Evolutionary conservation across 2,329 filamentous ascomycete genomes (phyloP).

Genomic region (Boeremia lycopersici): DNA sequence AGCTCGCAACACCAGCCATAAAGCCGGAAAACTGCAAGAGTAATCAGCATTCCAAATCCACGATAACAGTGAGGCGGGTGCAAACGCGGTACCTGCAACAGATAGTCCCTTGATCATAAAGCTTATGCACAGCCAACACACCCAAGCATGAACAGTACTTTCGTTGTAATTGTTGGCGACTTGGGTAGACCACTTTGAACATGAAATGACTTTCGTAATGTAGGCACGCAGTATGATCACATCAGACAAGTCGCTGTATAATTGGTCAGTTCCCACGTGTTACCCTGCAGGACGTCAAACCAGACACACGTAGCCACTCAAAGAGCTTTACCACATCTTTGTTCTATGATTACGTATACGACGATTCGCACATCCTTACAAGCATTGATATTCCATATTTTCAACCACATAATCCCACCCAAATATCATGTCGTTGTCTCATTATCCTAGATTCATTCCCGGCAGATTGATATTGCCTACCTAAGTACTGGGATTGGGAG

Average conservation of each 20-base stretch:
- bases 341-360: too few species aligned
- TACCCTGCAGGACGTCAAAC: too few species aligned
- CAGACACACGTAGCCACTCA: too few species aligned
- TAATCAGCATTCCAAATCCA: not conserved
- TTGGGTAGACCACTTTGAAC: too few species aligned
- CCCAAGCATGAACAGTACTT: too few species aligned
- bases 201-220: too few species aligned
- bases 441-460: slow-evolving; percentile 8
- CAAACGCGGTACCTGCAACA: not conserved
- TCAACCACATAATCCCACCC: not conserved
- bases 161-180: too few species aligned
- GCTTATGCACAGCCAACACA: not conserved
- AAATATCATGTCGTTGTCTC: not conserved
- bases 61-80: not conserved
- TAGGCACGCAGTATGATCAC: too few species aligned
- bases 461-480: not conserved
- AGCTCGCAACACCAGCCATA: not conserved
- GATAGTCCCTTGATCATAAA: not conserved
- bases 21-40: not conserved
- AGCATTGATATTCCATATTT: not conserved
- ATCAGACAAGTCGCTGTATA: too few species aligned
- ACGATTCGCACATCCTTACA: too few species aligned
- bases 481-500: slow-evolving; percentile 39
- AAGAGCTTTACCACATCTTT: too few species aligned
- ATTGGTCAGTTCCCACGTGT: too few species aligned